Evolutionary conservation across 345 rosid genomes (phyloP), one percentile per base, ranked within the genome.

Genomic region (Bruguiera parviflora): DNA sequence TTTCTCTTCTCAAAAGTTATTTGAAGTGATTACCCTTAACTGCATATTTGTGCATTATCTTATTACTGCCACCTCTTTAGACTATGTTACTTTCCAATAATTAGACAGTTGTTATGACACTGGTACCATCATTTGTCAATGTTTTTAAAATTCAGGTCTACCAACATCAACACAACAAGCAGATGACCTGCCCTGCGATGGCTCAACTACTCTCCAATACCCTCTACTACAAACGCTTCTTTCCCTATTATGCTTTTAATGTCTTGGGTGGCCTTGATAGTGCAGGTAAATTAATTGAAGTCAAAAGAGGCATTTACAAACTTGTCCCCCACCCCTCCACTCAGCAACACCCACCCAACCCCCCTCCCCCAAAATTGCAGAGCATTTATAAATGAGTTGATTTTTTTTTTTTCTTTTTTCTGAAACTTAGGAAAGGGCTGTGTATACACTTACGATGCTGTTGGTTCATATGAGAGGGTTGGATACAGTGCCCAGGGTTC

Each of bases 161-260:
- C 74, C 99, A 96, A 78, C 99, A 96, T 77, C 98, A 96, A 76
- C 96, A 92, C 81, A 90, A 86, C 79, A 92, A 95, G 81, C 98
- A 92, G 77, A 89, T 95, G 96, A 90, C 96, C 82, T 92, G 94
- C 58, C 96, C 96, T 55, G 95, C 94, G 35, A 92, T 95, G 98
- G 97, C 84, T 27, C 97, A 92, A 75, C 85, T 95, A 56, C 96
- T 90, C 61, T 92, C 98, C 52, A 95, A 95, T 80, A 92, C 99
- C 64, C 96, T 95, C 72, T 96, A 92, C 77, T 96, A 86, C 80
- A 96, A 96, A 71, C 87, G 96, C 2, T 96, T 90, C 87, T 92
- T 95, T 68, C 99, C 99, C 4, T 95, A 95, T 72, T 95, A 95
- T 80, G 79, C 98, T n/a, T 95, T 95, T 46, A 96, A 96, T 64